A percentile compares a stretch with the other conserved stretches of the same genome.
These are phyloP conservation scores for Wallacemonas sp. DNA, from an alignment of 208 protist species.

Conservation along the genomic window DNA sequence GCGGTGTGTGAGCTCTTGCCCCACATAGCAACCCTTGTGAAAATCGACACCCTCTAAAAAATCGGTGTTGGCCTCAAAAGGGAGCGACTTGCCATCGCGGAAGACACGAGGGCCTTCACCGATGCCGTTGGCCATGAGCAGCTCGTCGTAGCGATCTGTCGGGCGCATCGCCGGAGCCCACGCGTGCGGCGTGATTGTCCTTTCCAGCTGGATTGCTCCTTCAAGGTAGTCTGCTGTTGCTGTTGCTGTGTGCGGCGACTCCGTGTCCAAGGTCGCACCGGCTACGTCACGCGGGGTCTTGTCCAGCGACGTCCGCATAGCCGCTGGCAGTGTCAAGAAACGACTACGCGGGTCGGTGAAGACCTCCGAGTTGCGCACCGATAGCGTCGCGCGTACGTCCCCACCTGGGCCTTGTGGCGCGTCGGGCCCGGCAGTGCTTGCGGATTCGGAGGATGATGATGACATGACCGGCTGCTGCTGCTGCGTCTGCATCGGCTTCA, in stretches of 20 bases:
- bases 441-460: no score
- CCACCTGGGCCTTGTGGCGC: no score
- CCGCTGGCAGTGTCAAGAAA: conserved; percentile 2
- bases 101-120: conserved; percentile 85
- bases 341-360: conserved; percentile 62
- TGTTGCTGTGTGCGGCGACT: no score
- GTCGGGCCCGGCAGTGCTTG: no score
- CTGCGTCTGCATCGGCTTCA: neutral
- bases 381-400: neutral
- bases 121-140: conserved; percentile 72
- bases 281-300: conserved; percentile 7
- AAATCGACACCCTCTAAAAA: conserved; percentile 91
- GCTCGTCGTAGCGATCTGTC: conserved; percentile 37
- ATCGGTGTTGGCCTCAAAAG: conserved; percentile 93
- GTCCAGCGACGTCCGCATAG: neutral
- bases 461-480: no score
- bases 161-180: conserved; percentile 16
- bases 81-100: conserved; percentile 61
- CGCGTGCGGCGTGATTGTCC: conserved; percentile 7
- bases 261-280: no score
- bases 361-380: conserved; percentile 28
- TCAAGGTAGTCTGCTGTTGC: no score
- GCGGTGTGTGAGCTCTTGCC: conserved; percentile 95
- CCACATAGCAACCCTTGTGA: conserved; percentile 96
- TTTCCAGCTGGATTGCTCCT: neutral